These are phyloP conservation scores for Chlamydomonas sp. DNA, from an alignment of 139 green algal genomes.

Conservation along the genomic window DNA sequence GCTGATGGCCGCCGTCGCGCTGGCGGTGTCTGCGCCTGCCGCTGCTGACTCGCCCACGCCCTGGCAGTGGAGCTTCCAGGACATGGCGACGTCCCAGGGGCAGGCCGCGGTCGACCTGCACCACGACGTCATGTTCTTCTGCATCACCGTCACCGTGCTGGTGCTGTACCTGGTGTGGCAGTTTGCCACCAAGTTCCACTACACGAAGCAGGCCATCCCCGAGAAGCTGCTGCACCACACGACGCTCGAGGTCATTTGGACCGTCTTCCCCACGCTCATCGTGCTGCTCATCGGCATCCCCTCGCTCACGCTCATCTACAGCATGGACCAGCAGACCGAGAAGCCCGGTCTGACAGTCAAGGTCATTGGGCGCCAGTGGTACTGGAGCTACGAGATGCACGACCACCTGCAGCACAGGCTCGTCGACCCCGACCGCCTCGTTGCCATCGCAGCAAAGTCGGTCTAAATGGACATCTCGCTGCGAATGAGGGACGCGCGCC, in stretches of 20 bases:
- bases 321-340: slow-evolving; percentile 42
- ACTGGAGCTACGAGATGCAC: slow-evolving; percentile 51
- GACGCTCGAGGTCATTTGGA: slow-evolving; percentile 44
- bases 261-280: slow-evolving; percentile 40
- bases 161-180: slow-evolving; percentile 35
- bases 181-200: slow-evolving; percentile 46
- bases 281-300: slow-evolving; percentile 36
- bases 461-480: no score
- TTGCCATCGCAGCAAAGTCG: slow-evolving; percentile 36
- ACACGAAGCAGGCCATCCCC: slow-evolving; percentile 22
- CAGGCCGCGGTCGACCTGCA: slow-evolving; percentile 31
- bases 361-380: slow-evolving; percentile 47
- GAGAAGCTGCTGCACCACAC: slow-evolving; percentile 49
- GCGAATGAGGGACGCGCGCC: no score
- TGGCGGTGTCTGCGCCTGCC: slow-evolving; percentile 16
- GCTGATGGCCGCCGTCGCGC: slow-evolving; percentile 19
- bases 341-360: slow-evolving; percentile 41
- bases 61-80: slow-evolving; percentile 32
- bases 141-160: slow-evolving; percentile 25
- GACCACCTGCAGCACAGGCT: slow-evolving; percentile 52
- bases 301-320: slow-evolving; percentile 48
- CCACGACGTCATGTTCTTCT: slow-evolving; percentile 43
- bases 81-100: slow-evolving; percentile 26
- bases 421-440: slow-evolving; percentile 39
- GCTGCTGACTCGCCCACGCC: slow-evolving; percentile 23